Evolutionary conservation across 768 basidiomycete genomes (phyloP), one percentile per base, ranked within the genome.

Genomic region (Xerocomus brunneocitrinus): DNA sequence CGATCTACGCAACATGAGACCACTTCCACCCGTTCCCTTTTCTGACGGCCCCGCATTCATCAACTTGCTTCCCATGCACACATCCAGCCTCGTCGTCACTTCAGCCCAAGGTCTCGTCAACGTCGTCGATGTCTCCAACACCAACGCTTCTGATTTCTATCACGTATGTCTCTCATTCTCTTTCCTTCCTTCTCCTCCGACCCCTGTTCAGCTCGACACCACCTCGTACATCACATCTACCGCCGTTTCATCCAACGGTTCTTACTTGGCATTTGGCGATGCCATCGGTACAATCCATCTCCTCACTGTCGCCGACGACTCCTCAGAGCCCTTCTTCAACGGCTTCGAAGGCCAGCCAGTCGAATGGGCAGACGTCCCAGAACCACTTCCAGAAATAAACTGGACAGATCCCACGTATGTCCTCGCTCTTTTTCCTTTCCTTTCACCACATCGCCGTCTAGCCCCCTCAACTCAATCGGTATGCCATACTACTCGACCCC

Each of bases 241-340:
- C 53, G 85, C 94, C 2, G 73, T 97, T 28, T 92, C 93, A 2
- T 84, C 90, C 2, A 87, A 87, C 4, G 92, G 89, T 34, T 83
- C 88, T n/a, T 97, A 92, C 63, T 76, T 98, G 64, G 94, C 91
- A 1, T 93, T 95, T 59, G 95, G 93, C 1, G 94, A 97, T 62
- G 84, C 86, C 0, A 85, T 90, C 40, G 94, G 95, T 16, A 74
- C 76, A 5, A 79, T 98, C 3, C 92, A 95, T 71, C 73, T 98
- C 16, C 73, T 93, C 62, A 82, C 87, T 46, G 87, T 89, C 49
- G 80, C 86, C 39, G 84, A 85, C 47, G 80, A 77, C 3, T 77
- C 76, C 1, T 73, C 71, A 16, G 71, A 81, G 1, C 61, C 73
- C 30, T 89, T 91, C 3, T 87, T 95, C 69, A 95, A 95, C 60